These are phyloP conservation scores for Acanthamoeba lenticulata DNA, from an alignment of 208 protist species.

Conservation along the genomic window DNA sequence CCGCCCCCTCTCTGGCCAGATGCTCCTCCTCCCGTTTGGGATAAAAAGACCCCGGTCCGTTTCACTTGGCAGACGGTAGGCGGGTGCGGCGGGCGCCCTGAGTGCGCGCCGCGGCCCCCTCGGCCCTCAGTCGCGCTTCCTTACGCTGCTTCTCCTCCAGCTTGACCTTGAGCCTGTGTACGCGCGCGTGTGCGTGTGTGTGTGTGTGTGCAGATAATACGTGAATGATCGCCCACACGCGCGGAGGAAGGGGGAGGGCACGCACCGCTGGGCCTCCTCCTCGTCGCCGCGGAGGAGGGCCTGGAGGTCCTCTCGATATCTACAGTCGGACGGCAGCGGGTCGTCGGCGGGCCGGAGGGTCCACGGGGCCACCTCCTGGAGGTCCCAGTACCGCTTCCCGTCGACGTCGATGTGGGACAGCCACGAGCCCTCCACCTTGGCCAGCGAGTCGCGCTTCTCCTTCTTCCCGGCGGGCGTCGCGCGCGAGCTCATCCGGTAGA, in stretches of 20 bases:
- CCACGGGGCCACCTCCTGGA: constrained; percentile 58
- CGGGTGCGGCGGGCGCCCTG: background rate
- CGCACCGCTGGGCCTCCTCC: constrained; percentile 19
- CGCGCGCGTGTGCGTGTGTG: background rate
- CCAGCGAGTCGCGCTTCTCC: background rate
- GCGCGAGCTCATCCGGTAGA: constrained; percentile 5
- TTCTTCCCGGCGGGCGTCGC: too few relatives aligned
- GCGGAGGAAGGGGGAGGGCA: background rate
- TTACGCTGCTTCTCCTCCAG: constrained; percentile 49
- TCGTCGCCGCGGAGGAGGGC: constrained; percentile 4
- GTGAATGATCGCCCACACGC: background rate
- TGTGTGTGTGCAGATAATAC: background rate
- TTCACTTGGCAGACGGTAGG: too few relatives aligned
- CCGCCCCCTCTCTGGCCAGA: too few relatives aligned
- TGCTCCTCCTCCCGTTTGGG: too few relatives aligned
- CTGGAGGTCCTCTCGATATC: constrained; percentile 57
- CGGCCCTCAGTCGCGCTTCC: constrained; percentile 6
- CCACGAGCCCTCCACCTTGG: constrained; percentile 54
- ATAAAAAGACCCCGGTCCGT: too few relatives aligned
- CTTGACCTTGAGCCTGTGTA: constrained; percentile 46
- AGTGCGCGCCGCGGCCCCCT: background rate
- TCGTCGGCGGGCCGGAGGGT: constrained; percentile 38
- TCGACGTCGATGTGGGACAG: constrained; percentile 59
- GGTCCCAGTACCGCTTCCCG: constrained; percentile 73
- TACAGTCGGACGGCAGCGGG: constrained; percentile 70